Base-by-base conservation (phyloP, 495 filamentous ascomycete genomes). In the Aspergillus saccharolyticus region DNA sequence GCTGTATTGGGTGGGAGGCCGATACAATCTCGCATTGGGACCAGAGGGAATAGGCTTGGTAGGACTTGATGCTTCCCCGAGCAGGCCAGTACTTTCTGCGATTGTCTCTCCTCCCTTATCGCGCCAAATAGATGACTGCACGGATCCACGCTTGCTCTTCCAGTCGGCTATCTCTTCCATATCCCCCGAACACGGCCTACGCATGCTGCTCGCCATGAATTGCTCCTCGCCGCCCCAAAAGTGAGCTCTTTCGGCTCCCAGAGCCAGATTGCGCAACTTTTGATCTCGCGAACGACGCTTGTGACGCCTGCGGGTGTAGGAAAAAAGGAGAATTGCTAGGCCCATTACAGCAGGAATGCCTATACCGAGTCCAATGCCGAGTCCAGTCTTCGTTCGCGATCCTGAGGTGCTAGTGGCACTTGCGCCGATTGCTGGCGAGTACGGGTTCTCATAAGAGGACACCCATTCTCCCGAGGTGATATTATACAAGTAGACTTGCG, bases 311-410 rank as follows among this genome's bases (percentile, higher is more conserved):
- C 82, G 75, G 52, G 69, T 75, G 59, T 86, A 89, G 67, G 79
- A 82, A 57, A 85, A 76, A 64, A 74, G 84, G 22, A 84, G 66
- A 2, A 82, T 49, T 4, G 83, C 59, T 3, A 83, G 63, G 0
- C 71, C 66, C 3, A 84, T 61, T 7, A 85, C 66, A 3, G 83
- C 75, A 4, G 82, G 73, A 3, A 87, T 66, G 1, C 87, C 87
- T 19, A 95, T 61, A 7, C 86, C 87, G 1, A 96, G 58, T 0
- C 93, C 90, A n/a, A 85, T 78, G 7, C 89, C 90, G 0, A 96
- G 76, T 8, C 85, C 87, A 16, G 81, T 75, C 53, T 86, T 83
- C 47, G 22, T 28, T 60, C 85, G 73, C 4, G 74, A 72, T 5
- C 71, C 67, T 4, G 72, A 71, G 18, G 55, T 39, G 42, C 16